Evolutionary conservation across 1,284 basidiomycete species (phyloP), one percentile per base, ranked within the genome.

Genomic region (Tausonia pullulans): DNA sequence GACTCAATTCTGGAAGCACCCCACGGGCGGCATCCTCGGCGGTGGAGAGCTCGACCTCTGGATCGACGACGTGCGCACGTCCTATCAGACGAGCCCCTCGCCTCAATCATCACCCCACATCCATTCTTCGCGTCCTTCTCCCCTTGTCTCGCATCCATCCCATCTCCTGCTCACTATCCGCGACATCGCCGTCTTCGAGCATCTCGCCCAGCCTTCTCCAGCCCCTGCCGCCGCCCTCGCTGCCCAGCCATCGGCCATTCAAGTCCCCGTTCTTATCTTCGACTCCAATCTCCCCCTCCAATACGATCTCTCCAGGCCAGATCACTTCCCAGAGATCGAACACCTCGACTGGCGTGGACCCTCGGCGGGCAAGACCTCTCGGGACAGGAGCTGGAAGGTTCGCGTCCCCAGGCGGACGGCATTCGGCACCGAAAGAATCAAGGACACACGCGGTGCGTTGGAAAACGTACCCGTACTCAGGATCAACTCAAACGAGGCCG

Each of bases 251-350:
- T 72, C 58, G 0, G 48, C 73, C 4, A 72, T 72, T 27, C 66
- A 70, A 0, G 74, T 73, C 54, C 76, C 77, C 1, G 72, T 78
- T 0, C 53, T 78, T 13, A 67, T 77, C 14, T 75, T 76, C 49
- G 77, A 77, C 62, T 62, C 69, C 3, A 72, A 72, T 48, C 68
- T 78, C 4, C 62, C 69, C 0, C 70, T 69, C 55, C 74, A 76
- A 62, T 75, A 76, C 66, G 72, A 74, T 44, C 54, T 71, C 3
- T 63, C 62, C 5, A 61, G 61, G 2, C 56, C 68, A 0, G 58
- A 67, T 2, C n/a, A 62, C n/a, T 73, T 75, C 58, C 73, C 74
- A 1, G 70, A 72, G 40, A 76, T 75, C 58, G 73, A 74, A 41
- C 67, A 66, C 3, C 70, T 71, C 14, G 75, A 78, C 62, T 77